Base-by-base conservation (phyloP, 352 stramenopile species). In the Peronosclerospora sorghi region DNA sequence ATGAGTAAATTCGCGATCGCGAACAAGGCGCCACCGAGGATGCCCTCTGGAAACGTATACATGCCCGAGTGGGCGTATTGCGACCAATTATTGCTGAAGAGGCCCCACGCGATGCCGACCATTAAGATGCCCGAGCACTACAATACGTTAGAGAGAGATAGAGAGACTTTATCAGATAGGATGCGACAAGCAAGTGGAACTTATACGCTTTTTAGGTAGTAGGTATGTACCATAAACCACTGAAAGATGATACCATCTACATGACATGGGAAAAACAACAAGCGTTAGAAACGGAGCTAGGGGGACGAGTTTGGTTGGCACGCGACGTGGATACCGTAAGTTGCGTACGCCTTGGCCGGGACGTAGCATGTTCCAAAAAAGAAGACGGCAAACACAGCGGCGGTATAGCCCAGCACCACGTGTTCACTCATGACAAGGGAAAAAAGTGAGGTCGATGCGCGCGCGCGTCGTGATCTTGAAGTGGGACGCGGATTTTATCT, bases 311-410 rank as follows among this genome's bases (percentile, higher is more conserved):
- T 37, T 20, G 10, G 4, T 5, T 9, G 13, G 15, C 9, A 34
- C 28, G 26, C 15, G 15, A 15, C 13, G 28, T n/a, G 15, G 2
- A 4, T 34, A 86, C 74, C 74, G 39, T 91, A 91, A 8, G 78
- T 91, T 15, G 70, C 58, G 51, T 88, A 88, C 29, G 81, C 59
- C 48, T 91, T 91, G 17, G 78, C 68, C 1, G 78, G 78, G 44
- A 91, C 78, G 68, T 90, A 90, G 57, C 74, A 87, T 7, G 78
- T 81, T 20, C 78, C 78, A 39, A 82, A 90, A 63, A 90, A 90
- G 54, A 90, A 83, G 38, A 87, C 72, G 20, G 78, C 71, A 35
- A 84, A 45, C n/a, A 75, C 41, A 21, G 73, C 67, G 29, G 71
- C 73, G 0, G 52, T 35, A 53, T 86, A 90, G 48, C 78, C 78